phyloP scores from a whole-genome alignment of 441 rosid genomes.

The Populus trichocarpa region DNA sequence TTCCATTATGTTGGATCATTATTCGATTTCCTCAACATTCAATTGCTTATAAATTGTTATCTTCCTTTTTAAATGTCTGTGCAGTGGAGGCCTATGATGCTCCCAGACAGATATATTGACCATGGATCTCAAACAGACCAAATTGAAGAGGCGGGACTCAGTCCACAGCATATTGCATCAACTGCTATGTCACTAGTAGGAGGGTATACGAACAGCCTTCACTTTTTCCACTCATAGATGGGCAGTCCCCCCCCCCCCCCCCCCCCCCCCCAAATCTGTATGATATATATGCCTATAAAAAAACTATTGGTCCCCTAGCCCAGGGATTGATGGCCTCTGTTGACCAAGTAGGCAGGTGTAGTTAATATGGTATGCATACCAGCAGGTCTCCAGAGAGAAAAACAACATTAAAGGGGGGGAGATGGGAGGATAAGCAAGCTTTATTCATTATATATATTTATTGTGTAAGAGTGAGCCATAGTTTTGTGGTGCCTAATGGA shows the following conservation, averaged over 20 bases:
- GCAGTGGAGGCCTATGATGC: constrained; percentile 68
- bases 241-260: neutral
- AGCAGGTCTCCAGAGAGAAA: no score
- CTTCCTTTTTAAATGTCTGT: neutral
- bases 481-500: no score
- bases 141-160: constrained; percentile 49
- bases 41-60: neutral
- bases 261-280: no score
- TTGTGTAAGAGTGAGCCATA: no score
- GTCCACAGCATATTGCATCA: constrained; percentile 51
- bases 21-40: neutral
- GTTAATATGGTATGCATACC: no score
- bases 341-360: no score
- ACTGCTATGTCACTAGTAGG: constrained; percentile 36
- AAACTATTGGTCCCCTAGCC: no score
- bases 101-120: constrained; percentile 60
- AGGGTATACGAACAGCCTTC: constrained; percentile 14
- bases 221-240: neutral
- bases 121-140: constrained; percentile 59
- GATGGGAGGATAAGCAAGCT: no score
- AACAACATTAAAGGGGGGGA: no score
- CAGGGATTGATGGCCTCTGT: no score
- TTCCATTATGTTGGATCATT: neutral
- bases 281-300: no score
- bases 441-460: no score